Percentiles rank a stretch among this genome's conserved stretches.
Conservation (phyloP, 805 yeast genomes). For the Kluyveromyces aestuarii region DNA sequence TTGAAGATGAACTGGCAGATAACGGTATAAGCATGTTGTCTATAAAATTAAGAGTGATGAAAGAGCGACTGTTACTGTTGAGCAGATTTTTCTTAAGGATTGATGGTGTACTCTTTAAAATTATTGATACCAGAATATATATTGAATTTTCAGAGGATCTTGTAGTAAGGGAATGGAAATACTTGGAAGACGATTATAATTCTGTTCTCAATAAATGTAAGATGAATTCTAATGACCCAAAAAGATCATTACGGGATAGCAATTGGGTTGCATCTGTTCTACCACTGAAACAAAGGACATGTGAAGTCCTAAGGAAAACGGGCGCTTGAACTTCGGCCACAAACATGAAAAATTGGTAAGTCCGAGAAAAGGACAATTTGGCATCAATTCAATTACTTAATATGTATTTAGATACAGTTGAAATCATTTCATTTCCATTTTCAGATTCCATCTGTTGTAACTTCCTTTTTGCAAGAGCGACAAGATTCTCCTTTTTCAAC, state of each 20-base stretch:
- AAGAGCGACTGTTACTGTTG: slow-evolving; percentile 60
- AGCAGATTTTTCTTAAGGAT: slow-evolving; percentile 78
- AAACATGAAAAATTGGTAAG: neutral
- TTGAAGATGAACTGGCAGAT: slow-evolving; percentile 94
- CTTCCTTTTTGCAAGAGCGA: slow-evolving; percentile 29
- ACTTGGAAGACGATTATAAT: slow-evolving; percentile 49
- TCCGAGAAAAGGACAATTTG: neutral
- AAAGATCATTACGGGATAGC: slow-evolving; percentile 64
- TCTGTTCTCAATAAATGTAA: slow-evolving; percentile 36
- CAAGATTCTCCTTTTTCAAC: slow-evolving; percentile 25
- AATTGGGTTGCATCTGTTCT: slow-evolving; percentile 72
- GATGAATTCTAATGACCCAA: slow-evolving; percentile 47
- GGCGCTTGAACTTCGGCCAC: neutral
- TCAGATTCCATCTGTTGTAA: slow-evolving; percentile 27
- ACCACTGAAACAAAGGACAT: slow-evolving; percentile 35
- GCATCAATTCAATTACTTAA: neutral
- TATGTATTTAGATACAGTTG: neutral
- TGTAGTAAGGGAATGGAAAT: slow-evolving; percentile 70
- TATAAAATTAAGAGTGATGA: slow-evolving; percentile 85
- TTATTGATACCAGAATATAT: slow-evolving; percentile 77
- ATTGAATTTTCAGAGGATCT: slow-evolving; percentile 50
- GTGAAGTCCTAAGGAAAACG: slow-evolving; percentile 21
- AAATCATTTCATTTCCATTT: neutral
- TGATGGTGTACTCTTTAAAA: slow-evolving; percentile 78
- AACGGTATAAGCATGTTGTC: slow-evolving; percentile 79